These are phyloP conservation scores for Penicillium roqueforti DNA, from an alignment of 495 filamentous ascomycete species.

Conservation along the genomic window DNA sequence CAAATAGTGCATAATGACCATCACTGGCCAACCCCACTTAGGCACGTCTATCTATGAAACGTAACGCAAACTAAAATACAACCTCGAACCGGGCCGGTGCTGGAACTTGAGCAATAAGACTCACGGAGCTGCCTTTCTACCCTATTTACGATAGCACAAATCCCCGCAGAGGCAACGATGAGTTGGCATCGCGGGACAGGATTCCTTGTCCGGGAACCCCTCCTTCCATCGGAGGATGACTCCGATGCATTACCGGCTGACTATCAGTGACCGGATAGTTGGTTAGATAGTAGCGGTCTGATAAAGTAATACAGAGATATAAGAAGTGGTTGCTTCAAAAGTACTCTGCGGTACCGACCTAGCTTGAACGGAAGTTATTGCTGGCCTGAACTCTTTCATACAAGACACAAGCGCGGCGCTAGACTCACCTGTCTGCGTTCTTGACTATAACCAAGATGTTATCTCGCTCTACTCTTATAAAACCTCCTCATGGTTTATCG, in stretches of 20 bases:
- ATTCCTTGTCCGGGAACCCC: slow-evolving; percentile 11
- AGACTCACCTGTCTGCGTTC: background rate
- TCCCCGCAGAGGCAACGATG: background rate
- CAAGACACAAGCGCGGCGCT: background rate
- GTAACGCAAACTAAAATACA: background rate
- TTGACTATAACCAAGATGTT: slow-evolving; percentile 8
- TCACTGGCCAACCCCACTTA: background rate
- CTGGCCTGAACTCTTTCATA: background rate
- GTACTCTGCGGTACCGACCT: background rate
- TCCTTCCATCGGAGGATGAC: slow-evolving; percentile 16
- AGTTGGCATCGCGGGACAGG: slow-evolving; percentile 3
- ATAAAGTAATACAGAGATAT: background rate
- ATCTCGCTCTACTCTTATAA: background rate
- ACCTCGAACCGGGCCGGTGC: slow-evolving; percentile 2
- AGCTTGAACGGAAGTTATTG: background rate
- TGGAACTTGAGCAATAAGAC: background rate
- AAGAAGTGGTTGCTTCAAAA: background rate
- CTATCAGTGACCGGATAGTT: slow-evolving; percentile 1
- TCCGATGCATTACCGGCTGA: slow-evolving; percentile 19
- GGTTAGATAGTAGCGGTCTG: background rate
- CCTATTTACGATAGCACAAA: background rate
- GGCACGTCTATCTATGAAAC: background rate
- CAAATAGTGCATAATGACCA: background rate
- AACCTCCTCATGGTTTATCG: background rate
- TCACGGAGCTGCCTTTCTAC: background rate